Conservation (phyloP, 768 basidiomycete species). For the Calocybe gangraenosa region DNA sequence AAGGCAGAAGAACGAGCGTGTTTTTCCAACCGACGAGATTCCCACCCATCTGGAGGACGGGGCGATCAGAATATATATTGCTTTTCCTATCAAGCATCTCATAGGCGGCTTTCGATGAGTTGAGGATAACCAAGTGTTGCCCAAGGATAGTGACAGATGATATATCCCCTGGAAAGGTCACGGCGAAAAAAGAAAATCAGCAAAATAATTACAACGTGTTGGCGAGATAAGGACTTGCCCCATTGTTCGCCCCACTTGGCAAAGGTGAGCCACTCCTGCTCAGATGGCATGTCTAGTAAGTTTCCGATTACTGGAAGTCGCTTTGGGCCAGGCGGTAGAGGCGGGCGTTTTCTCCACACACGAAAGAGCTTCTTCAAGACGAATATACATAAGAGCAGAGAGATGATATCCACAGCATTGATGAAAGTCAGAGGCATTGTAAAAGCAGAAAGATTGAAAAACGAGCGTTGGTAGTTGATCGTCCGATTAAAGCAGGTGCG, state of each 20-base stretch:
- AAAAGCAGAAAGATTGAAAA: neutral
- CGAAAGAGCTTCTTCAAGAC: neutral
- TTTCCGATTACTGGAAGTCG: constrained; percentile 31
- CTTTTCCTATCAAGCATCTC: constrained; percentile 43
- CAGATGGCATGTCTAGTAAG: constrained; percentile 24
- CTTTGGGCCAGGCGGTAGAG: neutral
- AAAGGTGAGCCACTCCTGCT: constrained; percentile 24
- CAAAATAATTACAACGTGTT: neutral
- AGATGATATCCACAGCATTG: neutral
- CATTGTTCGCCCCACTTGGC: constrained; percentile 28
- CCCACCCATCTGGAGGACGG: constrained; percentile 45
- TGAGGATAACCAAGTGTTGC: constrained; percentile 44
- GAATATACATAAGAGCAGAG: neutral
- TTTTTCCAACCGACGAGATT: constrained; percentile 46
- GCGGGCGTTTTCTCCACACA: neutral
- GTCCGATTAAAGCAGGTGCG: neutral
- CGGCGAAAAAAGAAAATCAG: neutral
- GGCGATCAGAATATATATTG: constrained; percentile 44
- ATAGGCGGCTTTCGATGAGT: constrained; percentile 37
- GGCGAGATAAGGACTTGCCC: constrained; percentile 17
- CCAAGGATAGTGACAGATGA: constrained; percentile 38
- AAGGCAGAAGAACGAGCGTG: constrained; percentile 40
- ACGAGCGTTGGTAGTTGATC: neutral
- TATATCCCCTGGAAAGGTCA: constrained; percentile 28
- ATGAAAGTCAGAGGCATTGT: neutral